Evolutionary conservation across 2,329 filamentous ascomycete species (phyloP).

Genomic region (Colletotrichum kahawae): DNA sequence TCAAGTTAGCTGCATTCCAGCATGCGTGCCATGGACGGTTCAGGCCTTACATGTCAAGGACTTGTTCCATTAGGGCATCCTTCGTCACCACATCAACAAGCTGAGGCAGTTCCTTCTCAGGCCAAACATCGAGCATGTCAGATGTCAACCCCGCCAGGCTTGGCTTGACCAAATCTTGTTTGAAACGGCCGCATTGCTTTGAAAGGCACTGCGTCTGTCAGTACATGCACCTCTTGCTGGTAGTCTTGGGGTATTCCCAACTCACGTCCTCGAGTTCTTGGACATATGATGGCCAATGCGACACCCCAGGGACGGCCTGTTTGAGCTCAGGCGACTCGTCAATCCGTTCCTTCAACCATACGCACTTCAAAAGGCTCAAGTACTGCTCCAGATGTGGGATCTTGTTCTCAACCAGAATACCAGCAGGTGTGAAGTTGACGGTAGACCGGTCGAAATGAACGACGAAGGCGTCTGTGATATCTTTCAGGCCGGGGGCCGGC

Average conservation of each 20-base stretch:
- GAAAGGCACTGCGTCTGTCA: conserved; percentile 30
- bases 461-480: conserved; percentile 37
- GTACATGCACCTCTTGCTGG: not conserved
- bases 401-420: conserved; percentile 30
- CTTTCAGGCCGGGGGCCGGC: conserved; percentile 13
- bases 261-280: conserved; percentile 36
- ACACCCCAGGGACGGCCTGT: conserved; percentile 22
- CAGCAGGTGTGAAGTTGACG: conserved; percentile 21
- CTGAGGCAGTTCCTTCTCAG: conserved; percentile 28
- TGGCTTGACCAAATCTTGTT: conserved; percentile 30
- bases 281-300: conserved; percentile 40
- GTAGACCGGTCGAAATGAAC: conserved; percentile 32
- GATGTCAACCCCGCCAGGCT: conserved; percentile 16
- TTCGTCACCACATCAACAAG: conserved; percentile 35
- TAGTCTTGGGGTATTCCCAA: not conserved
- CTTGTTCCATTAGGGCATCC: conserved; percentile 37
- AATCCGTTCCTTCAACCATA: conserved; percentile 32
- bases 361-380: conserved; percentile 36
- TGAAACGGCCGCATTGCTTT: conserved; percentile 28
- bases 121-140: conserved; percentile 35
- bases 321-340: conserved; percentile 14
- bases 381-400: conserved; percentile 29
- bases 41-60: conserved; percentile 24
- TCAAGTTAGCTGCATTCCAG: not conserved
- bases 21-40: too few species aligned